Percentiles rank a stretch among this genome's conserved stretches.
Evolutionary conservation across 2,329 filamentous ascomycete genomes (phyloP).

Genomic region (Dothistroma pini): DNA sequence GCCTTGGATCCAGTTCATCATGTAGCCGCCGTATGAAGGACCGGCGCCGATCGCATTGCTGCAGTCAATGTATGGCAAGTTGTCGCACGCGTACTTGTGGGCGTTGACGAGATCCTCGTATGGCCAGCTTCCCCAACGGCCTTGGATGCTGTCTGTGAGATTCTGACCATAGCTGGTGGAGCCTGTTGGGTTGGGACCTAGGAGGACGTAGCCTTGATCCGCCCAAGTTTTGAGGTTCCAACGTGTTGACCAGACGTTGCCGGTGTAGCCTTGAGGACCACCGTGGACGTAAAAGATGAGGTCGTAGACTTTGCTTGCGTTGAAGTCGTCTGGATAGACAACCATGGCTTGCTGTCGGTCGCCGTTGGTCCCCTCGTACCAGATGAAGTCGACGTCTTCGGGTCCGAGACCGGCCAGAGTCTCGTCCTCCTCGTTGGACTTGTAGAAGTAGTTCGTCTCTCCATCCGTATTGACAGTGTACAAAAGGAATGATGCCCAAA

Average conservation of each 20-base stretch:
- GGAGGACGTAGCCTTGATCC: slow-evolving; percentile 34
- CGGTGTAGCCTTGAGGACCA: slow-evolving; percentile 30
- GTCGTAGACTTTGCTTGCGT: slow-evolving; percentile 27
- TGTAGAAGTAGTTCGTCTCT: slow-evolving; percentile 23
- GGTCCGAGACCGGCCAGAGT: slow-evolving; percentile 25
- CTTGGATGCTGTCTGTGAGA: slow-evolving; percentile 28
- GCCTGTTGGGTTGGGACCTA: slow-evolving; percentile 31
- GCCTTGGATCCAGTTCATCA: slow-evolving; percentile 66
- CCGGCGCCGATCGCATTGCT: slow-evolving; percentile 26
- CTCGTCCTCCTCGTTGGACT: slow-evolving; percentile 24
- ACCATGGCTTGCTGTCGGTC: slow-evolving; percentile 26
- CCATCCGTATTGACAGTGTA: slow-evolving; percentile 20
- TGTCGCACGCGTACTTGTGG: slow-evolving; percentile 22
- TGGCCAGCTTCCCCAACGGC: slow-evolving; percentile 24
- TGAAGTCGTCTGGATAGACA: slow-evolving; percentile 27
- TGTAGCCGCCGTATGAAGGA: slow-evolving; percentile 37
- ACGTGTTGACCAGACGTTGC: slow-evolving; percentile 28
- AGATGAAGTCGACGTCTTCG: slow-evolving; percentile 20
- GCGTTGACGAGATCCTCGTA: slow-evolving; percentile 28
- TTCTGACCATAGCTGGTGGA: slow-evolving; percentile 31
- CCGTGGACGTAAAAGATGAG: slow-evolving; percentile 32
- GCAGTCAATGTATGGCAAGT: slow-evolving; percentile 24
- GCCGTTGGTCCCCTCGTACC: slow-evolving; percentile 28
- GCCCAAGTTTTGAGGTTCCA: slow-evolving; percentile 33
- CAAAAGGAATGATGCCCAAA: slow-evolving; percentile 24